Evolutionary conservation across 1,139 yeast species (phyloP).

Genomic region (Zhuliangozyma blackwelliae): DNA sequence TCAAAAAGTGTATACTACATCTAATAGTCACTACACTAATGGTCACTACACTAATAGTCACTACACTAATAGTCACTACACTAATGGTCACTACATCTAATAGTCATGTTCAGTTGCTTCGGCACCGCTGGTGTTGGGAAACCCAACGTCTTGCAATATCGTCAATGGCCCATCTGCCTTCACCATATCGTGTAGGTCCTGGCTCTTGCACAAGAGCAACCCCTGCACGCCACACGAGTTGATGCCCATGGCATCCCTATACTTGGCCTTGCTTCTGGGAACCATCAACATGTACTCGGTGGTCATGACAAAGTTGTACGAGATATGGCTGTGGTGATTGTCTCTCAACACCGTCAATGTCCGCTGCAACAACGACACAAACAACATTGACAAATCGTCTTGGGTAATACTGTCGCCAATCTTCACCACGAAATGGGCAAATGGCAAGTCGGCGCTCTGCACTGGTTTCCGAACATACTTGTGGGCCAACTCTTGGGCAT

Average conservation of each 20-base stretch:
- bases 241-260: conserved; percentile 49
- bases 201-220: conserved; percentile 67
- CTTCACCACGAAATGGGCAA: conserved; percentile 77
- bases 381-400: conserved; percentile 57
- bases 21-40: conserved; percentile 14
- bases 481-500: conserved; percentile 41
- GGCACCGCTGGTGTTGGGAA: conserved; percentile 48
- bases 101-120: conserved; percentile 35
- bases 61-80: conserved; percentile 22
- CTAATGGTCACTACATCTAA: conserved; percentile 10
- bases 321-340: conserved; percentile 39
- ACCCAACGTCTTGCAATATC: conserved; percentile 59
- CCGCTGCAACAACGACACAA: conserved; percentile 67
- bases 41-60: conserved; percentile 15
- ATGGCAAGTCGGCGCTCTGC: conserved; percentile 58
- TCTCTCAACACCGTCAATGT: conserved; percentile 63
- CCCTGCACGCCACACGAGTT: conserved; percentile 85
- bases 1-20: background rate
- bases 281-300: conserved; percentile 78
- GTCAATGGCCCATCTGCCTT: conserved; percentile 38
- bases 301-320: conserved; percentile 81
- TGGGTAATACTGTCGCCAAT: conserved; percentile 51
- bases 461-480: conserved; percentile 36
- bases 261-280: conserved; percentile 58
- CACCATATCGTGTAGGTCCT: conserved; percentile 44